Conservation (phyloP, 768 basidiomycete genomes). For the Rhodotorula graminis region DNA sequence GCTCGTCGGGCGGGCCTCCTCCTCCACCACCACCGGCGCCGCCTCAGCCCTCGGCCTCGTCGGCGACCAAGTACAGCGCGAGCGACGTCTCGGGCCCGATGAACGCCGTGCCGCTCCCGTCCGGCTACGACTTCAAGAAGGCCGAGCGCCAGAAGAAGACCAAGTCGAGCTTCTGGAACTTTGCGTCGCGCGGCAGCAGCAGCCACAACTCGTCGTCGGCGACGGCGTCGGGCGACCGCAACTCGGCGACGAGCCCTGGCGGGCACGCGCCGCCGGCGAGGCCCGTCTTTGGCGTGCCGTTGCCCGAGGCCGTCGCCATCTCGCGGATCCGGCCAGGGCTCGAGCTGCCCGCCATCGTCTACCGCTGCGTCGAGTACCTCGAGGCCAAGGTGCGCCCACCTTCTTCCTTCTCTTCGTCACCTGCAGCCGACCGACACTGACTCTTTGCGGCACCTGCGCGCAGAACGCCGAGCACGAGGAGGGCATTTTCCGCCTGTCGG, state of each 20-base stretch:
- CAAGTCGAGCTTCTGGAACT: constrained; percentile 92
- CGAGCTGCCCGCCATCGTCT: constrained; percentile 86
- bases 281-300: constrained; percentile 79
- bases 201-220: neutral
- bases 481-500: constrained; percentile 80
- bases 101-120: constrained; percentile 75
- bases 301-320: constrained; percentile 82
- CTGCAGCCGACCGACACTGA: neutral
- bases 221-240: constrained; percentile 19
- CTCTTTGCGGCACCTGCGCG: too few species aligned
- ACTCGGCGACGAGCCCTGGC: neutral
- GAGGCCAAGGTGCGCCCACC: constrained; percentile 59
- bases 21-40: neutral
- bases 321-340: constrained; percentile 64
- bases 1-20: neutral
- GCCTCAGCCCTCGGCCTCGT: too few species aligned
- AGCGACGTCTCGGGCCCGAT: constrained; percentile 81
- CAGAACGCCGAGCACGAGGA: constrained; percentile 87
- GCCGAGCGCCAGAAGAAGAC: constrained; percentile 79
- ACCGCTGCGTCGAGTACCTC: constrained; percentile 89
- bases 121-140: constrained; percentile 84
- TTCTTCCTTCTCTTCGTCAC: neutral
- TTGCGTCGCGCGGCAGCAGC: constrained; percentile 51
- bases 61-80: constrained; percentile 21
- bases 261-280: constrained; percentile 49